Base-by-base conservation (phyloP, 163 green algal genomes). In the Scenedesmus sp. region DNA sequence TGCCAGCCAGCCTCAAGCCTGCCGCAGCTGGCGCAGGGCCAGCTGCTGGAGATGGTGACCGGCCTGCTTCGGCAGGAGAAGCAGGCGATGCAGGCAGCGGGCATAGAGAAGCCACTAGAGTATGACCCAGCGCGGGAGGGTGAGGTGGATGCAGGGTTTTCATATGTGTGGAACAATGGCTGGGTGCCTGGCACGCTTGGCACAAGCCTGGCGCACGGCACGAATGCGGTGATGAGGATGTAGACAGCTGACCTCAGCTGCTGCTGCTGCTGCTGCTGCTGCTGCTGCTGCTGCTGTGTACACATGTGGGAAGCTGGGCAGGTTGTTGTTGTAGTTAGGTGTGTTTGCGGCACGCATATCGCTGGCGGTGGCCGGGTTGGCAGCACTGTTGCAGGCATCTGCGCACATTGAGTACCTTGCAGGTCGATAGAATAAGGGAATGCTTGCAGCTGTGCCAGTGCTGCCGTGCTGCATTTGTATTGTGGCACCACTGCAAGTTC, bases 181-280 rank as follows among this genome's bases (percentile, higher is more conserved):
- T 99, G 95, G 95, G 93, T 96, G 34, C 92, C 97, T 0, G 97
- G 97, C 6, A 96, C 96, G 18, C 89, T 99, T 73, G 93, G 90
- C 9, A 95, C 94, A 0, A 95, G 94, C 1, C 92, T 99, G 5
- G 94, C 93, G 76, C 93, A 95, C 60, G 95, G 93, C 88, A 96
- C 88, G 76, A 99, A 99, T 77, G 94, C 97, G n/a, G 97, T 99
- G 9, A 97, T 98, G 96, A 92, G 97, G 10, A 96, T 94, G 90
- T 79, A 79, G 70, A 9, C 59, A 46, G 34, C 34, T 10, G 9
- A 10, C 9, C 59, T 64, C 59, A 64, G 59, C 59, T 64, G 59
- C 9, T 10, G 9, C 9, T 64, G 9, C 59, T 64, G 59, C 59
- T 64, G 9, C 59, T 64, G 59, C 59, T 64, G 59, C 9, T 10